These are phyloP conservation scores for Pseudocercospora vitis DNA, from an alignment of 2,329 filamentous ascomycete species.

Conservation along the genomic window DNA sequence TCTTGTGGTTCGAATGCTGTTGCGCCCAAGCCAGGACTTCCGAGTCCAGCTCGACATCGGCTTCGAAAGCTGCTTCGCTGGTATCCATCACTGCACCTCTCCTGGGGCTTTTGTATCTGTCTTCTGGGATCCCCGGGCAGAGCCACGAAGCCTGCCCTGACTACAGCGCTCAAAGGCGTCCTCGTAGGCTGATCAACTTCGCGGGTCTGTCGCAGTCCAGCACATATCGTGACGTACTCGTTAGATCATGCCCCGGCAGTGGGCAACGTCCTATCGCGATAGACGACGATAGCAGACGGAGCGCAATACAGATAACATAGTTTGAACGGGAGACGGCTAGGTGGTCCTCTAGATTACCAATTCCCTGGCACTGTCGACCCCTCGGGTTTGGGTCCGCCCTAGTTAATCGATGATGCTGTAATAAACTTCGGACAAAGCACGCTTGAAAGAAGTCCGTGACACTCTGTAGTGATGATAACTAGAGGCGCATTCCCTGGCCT, in stretches of 20 bases:
- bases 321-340: neutral
- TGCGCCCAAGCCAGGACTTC: constrained; percentile 26
- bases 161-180: neutral
- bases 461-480: neutral
- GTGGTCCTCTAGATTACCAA: neutral
- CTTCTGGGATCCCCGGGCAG: neutral
- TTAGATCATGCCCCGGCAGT: neutral
- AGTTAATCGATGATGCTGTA: constrained; percentile 1
- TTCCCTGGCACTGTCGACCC: neutral
- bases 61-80: constrained; percentile 36
- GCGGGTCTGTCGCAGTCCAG: neutral
- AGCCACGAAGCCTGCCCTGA: neutral
- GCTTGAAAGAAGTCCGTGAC: neutral
- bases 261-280: neutral
- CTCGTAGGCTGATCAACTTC: neutral
- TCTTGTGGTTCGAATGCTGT: constrained; percentile 16
- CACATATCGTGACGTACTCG: neutral
- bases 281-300: neutral
- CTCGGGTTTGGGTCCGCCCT: neutral
- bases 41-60: constrained; percentile 36
- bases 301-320: neutral
- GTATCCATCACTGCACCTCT: constrained; percentile 30
- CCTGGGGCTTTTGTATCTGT: neutral
- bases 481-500: neutral
- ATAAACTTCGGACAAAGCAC: neutral